Evolutionary conservation across 2,329 filamentous ascomycete species (phyloP), one percentile per base, ranked within the genome.

Genomic region (Aspergillus thermomutatus): DNA sequence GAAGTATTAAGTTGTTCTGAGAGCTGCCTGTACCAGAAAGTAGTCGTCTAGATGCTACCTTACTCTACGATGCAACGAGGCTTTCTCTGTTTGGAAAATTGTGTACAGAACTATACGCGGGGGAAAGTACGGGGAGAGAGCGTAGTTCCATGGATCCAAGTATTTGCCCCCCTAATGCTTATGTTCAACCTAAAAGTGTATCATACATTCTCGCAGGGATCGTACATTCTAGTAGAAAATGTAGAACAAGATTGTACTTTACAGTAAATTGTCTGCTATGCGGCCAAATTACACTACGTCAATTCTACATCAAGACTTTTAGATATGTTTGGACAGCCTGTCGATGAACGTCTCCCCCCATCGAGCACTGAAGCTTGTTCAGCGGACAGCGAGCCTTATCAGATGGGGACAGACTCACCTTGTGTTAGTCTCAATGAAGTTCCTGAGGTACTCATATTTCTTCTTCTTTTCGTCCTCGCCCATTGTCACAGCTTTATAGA

Each of bases 361-460:
- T 66, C 63, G 66, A 11, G 68, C 69, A 65, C 70, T 72, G 25
- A 7, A 3, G 43, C 55, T 17, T 60, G 56, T 37, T 25, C 11
- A 52, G 37, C 5, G 17, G 7, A 48, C 9, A 21, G 41, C 43
- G 8, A 45, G 37, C n/a, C 40, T 6, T 26, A 31, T 40, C 26
- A 0, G 9, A 3, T 19, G 2, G 9, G 17, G 19, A 55, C 11
- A 34, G 45, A 59, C 75, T 61, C 68, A 82, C 82, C 82, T 94
- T 0, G 92, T 97, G 77, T 96, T 95, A 76, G 92, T 92, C 76
- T 92, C 90, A 56, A 97, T 89, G 71, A 97, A 97, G 69, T 88
- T 86, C 67, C 91, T 87, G 49, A 97, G 81, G 75, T 92, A 93
- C 72, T 88, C 84, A 77, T 90, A 95, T 74, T 94, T 93, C 57